phyloP scores from a whole-genome alignment of 2,329 filamentous ascomycete genomes.

The Camillea tinctor region DNA sequence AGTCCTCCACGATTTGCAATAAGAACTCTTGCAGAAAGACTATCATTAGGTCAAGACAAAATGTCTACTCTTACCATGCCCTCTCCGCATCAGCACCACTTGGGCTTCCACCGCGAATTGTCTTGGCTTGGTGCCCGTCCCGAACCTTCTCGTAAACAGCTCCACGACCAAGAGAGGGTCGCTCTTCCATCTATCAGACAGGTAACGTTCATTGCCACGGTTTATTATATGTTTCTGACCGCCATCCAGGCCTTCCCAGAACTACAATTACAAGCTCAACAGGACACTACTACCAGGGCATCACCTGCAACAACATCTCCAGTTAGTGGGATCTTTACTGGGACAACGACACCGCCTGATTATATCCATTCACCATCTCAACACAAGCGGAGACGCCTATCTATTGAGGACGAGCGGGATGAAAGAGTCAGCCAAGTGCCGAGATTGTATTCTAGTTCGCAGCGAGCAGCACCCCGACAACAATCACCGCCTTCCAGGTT shows the following conservation, averaged over 20 bases:
- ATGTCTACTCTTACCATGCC: constrained; percentile 53
- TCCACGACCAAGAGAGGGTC: constrained; percentile 40
- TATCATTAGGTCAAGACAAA: constrained; percentile 32
- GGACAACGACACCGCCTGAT: constrained; percentile 40
- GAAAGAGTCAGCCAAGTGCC: constrained; percentile 46
- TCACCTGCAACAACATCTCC: constrained; percentile 37
- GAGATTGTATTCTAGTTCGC: constrained; percentile 42
- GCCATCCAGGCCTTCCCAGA: constrained; percentile 45
- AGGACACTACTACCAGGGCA: constrained; percentile 33
- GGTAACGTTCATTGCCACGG: constrained; percentile 34
- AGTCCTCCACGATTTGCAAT: constrained; percentile 35
- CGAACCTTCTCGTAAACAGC: constrained; percentile 36
- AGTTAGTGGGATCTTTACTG: constrained; percentile 26
- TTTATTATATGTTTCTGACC: constrained; percentile 18
- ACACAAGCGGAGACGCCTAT: constrained; percentile 48
- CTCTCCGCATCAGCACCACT: constrained; percentile 39
- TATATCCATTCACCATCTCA: constrained; percentile 49
- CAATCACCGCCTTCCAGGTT: constrained; percentile 36
- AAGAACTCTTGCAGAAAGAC: constrained; percentile 24
- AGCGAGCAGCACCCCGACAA: constrained; percentile 26
- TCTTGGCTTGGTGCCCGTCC: constrained; percentile 39
- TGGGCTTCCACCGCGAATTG: constrained; percentile 39
- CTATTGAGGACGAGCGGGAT: constrained; percentile 41
- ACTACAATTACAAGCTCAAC: constrained; percentile 36
- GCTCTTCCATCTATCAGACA: constrained; percentile 53